phyloP scores from a whole-genome alignment of 176 grass and related monocot genomes.

The Saccharum officinarum region DNA sequence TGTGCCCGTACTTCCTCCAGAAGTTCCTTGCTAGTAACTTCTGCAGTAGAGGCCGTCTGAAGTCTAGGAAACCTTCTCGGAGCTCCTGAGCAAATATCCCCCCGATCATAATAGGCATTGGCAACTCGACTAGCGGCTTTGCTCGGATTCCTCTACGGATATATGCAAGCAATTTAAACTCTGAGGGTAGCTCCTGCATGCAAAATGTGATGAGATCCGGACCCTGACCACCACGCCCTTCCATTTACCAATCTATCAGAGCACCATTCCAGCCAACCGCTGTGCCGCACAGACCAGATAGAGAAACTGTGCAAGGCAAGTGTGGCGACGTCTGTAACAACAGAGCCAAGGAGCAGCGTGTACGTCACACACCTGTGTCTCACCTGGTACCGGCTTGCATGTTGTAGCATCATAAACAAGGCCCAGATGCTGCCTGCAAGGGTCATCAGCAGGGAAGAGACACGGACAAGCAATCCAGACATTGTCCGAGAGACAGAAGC shows the following conservation, averaged over 20 bases:
- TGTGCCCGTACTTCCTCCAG: not conserved
- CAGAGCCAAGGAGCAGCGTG: too few relatives aligned
- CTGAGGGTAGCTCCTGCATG: not conserved
- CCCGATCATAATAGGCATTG: not conserved
- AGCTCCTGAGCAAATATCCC: not conserved
- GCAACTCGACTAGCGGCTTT: too few relatives aligned
- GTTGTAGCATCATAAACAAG: not conserved
- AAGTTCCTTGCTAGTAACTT: not conserved
- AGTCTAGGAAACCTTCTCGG: not conserved
- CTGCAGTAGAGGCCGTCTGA: not conserved
- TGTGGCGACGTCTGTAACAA: too few relatives aligned
- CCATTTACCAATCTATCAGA: not conserved
- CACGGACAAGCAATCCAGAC: not conserved
- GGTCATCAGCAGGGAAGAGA: not conserved
- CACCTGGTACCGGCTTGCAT: not conserved
- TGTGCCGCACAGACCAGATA: not conserved
- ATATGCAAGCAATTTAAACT: not conserved
- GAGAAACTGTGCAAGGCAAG: not conserved
- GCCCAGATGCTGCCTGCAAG: not conserved
- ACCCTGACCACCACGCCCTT: not conserved
- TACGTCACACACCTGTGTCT: too few relatives aligned
- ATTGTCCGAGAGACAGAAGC: not conserved
- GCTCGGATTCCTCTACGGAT: not conserved
- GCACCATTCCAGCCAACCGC: not conserved
- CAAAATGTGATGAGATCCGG: not conserved